Evolutionary conservation across 257 asterid species (phyloP).

Genomic region (Plantago elongata): DNA sequence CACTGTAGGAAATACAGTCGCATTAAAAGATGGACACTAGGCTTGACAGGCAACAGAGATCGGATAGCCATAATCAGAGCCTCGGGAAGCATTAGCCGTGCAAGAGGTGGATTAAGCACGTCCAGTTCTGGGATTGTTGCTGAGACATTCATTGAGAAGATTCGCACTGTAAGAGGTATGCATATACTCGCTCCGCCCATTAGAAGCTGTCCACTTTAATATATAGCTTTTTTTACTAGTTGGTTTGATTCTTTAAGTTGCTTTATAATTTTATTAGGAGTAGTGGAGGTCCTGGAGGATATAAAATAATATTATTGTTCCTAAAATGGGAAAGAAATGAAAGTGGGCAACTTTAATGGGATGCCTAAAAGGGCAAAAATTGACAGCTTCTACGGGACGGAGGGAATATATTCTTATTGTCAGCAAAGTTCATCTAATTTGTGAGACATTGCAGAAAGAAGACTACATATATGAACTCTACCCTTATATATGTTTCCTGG

Average conservation of each 20-base stretch:
- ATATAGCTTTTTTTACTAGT: too few species aligned
- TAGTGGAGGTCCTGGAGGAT: too few species aligned
- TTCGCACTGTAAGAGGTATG: conserved; percentile 78
- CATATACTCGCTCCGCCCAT: too few species aligned
- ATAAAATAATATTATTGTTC: too few species aligned
- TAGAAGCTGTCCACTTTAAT: too few species aligned
- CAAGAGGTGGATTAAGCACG: conserved; percentile 51
- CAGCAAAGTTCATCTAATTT: conserved; percentile 8
- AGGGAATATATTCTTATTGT: conserved; percentile 4
- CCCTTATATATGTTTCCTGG: background rate
- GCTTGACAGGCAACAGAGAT: conserved; percentile 66
- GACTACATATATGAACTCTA: conserved; percentile 17
- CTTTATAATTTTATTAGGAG: too few species aligned
- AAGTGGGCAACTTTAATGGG: too few species aligned
- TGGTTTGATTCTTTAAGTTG: too few species aligned
- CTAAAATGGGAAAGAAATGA: too few species aligned
- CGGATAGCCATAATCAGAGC: conserved; percentile 90
- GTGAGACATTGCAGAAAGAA: background rate
- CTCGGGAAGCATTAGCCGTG: conserved; percentile 92
- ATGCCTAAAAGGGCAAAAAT: too few species aligned
- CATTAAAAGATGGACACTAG: conserved; percentile 83
- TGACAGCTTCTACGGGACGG: too few species aligned
- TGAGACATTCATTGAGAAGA: conserved; percentile 82
- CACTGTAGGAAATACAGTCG: conserved; percentile 66
- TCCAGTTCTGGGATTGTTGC: conserved; percentile 83